Conservation (phyloP, 441 rosid genomes). For the Gossypium davidsonii region DNA sequence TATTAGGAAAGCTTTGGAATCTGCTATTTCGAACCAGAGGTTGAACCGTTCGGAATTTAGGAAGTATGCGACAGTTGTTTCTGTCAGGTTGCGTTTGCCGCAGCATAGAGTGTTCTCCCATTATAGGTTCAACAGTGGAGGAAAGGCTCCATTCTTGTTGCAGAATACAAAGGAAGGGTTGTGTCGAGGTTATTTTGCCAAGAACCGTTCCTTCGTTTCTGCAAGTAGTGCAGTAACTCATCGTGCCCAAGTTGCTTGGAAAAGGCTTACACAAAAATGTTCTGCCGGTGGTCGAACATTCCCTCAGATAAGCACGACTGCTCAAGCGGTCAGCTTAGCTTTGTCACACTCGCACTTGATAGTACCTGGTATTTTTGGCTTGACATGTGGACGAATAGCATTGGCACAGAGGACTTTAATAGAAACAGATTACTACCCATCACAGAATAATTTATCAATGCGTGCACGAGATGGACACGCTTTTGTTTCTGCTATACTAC, state of each 20-base stretch:
- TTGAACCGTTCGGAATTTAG: slow-evolving; percentile 28
- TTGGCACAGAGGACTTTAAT: slow-evolving; percentile 52
- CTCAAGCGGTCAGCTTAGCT: slow-evolving; percentile 86
- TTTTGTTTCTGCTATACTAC: slow-evolving; percentile 44
- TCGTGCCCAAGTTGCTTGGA: slow-evolving; percentile 66
- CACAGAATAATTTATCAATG: slow-evolving; percentile 48
- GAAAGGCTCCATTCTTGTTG: slow-evolving; percentile 24
- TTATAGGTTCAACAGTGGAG: slow-evolving; percentile 31
- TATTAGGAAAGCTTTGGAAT: slow-evolving; percentile 34
- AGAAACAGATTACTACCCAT: slow-evolving; percentile 40
- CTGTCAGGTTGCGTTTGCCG: slow-evolving; percentile 35
- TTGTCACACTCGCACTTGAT: slow-evolving; percentile 62
- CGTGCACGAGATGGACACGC: slow-evolving; percentile 82
- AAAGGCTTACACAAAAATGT: slow-evolving; percentile 41
- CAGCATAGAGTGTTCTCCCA: slow-evolving; percentile 34
- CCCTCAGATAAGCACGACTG: slow-evolving; percentile 50
- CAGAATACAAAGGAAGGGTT: slow-evolving; percentile 28
- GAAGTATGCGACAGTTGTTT: slow-evolving; percentile 36
- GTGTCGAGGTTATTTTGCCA: slow-evolving; percentile 19
- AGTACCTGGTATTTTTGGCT: slow-evolving; percentile 54
- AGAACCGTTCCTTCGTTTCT: slow-evolving; percentile 38
- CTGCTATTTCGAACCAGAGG: slow-evolving; percentile 26
- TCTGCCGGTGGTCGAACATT: slow-evolving; percentile 25
- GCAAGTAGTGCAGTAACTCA: slow-evolving; percentile 35
- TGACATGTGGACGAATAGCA: slow-evolving; percentile 57